A percentile compares a stretch with the other conserved stretches of the same genome.
Evolutionary conservation across 2,329 filamentous ascomycete genomes (phyloP).

Genomic region (Sclerotinia subarctica): DNA sequence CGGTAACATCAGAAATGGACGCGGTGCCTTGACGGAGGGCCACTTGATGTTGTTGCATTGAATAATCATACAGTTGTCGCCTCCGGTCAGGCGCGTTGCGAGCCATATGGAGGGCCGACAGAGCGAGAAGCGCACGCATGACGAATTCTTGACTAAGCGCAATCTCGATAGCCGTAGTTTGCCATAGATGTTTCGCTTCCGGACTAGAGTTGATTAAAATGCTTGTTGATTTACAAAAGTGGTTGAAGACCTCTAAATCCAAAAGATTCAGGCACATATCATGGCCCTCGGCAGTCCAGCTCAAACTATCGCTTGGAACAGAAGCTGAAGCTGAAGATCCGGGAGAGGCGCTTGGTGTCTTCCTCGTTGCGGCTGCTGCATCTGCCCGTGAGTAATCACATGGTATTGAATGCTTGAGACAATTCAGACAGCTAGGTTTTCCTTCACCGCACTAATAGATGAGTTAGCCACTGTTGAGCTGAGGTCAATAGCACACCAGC

Average conservation of each 20-base stretch:
- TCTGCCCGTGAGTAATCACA: constrained; percentile 15
- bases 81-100: constrained; percentile 39
- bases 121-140: constrained; percentile 45
- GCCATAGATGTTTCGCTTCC: constrained; percentile 44
- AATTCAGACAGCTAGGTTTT: constrained; percentile 23
- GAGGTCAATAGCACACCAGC: neutral
- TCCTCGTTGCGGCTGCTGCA: neutral
- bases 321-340: constrained; percentile 1
- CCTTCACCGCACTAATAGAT: constrained; percentile 24
- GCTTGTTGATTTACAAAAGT: constrained; percentile 48
- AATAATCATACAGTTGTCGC: constrained; percentile 40
- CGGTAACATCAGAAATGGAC: constrained; percentile 34
- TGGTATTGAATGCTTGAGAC: constrained; percentile 21
- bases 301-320: neutral
- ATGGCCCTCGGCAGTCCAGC: neutral
- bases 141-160: constrained; percentile 46
- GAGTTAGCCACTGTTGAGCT: constrained; percentile 19
- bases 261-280: constrained; percentile 12
- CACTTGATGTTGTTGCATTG: constrained; percentile 38
- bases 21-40: constrained; percentile 32
- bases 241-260: constrained; percentile 50
- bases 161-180: constrained; percentile 43
- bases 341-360: neutral
- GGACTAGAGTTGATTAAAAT: constrained; percentile 44
- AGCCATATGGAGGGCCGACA: constrained; percentile 48